Evolutionary conservation across 169 alveolate species (phyloP), one percentile per base, ranked within the genome.

Genomic region (Cryptosporidium baileyi): DNA sequence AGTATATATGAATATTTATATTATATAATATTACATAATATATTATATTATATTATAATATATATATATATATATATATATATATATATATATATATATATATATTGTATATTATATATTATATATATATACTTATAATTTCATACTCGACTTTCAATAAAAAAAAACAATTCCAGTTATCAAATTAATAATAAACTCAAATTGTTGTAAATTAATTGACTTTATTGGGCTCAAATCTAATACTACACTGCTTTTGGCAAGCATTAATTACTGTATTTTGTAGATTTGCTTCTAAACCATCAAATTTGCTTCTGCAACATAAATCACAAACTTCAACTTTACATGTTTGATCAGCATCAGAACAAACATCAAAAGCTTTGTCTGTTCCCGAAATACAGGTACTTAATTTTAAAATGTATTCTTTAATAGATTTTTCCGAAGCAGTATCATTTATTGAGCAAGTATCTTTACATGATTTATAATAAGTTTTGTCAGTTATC

Each of bases 321-420:
- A 74, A 41, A 54, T 74, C 85, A 57, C 85, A 74, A 41, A 74
- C 60, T 38, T 54, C 67, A 38, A 40, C 57, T 24, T 51, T 57
- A 60, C 85, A 74, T 17, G 17, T 54, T 24, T 52, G 57, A 22
- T 74, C 85, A n/a, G 57, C n/a, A 24, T 74, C 85, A 11, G 85
- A 26, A 17, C 85, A 74, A 9, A 74, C 51, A 9, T 74, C 85
- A 74, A 74, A 74, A 11, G 74, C 67, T 57, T 74, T 74, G 17
- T 59, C 34, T 26, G 85, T 74, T 54, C 85, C 67, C 17, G 85
- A 74, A 28, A 74, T 51, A 22, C 85, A 74, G 9, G 54, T 74
- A 3, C 74, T 49, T 19, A 74, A 61, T 47, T 54, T 32, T 5
- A 11, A 38, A 22, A 74, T 57, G 26, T 74, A 57, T 36, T 74